Evolutionary conservation across 164 flowering plant species (phyloP), one percentile per base, ranked within the genome.

Genomic region (Annona cherimola): DNA sequence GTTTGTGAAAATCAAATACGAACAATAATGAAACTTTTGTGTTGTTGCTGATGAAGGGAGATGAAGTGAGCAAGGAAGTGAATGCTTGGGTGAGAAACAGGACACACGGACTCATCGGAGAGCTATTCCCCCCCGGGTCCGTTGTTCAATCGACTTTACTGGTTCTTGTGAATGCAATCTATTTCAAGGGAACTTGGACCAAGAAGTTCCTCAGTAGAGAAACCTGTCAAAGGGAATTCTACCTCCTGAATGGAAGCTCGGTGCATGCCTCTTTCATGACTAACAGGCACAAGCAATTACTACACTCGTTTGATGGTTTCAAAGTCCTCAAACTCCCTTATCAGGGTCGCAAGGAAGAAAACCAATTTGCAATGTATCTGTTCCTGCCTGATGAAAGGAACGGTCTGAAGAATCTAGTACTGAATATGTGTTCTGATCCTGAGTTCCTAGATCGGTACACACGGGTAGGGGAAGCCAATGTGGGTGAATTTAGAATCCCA

Each of bases 201-300:
- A 5, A 41, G 5, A 40, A 5, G 19, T 78, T 81, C 39, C 43
- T 71, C 14, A 8, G 1, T 61, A 57, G 62, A 3, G 40, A 55
- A 7, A 76, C 84, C 6, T 18, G 59, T 65, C 5, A 45, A 8
- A 11, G 61, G 4, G 75, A 76, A 45, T 81, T 84, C 45, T 63
- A 78, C 46, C 80, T 80, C 62, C 78, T 74, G 2, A 65, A 79
- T 19, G 80, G 82, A 2, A 61, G 43, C 8, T 8, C 43, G 0
- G 61, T 79, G 41, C 45, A 61, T 64, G 78, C 67, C 2, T 81
- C 85, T n/a, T 78, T 82, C 76, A 80, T 83, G 82, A 75, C 76
- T 4, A 68, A 20, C 42, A 2, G 40, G 6, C 42, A 18, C 4
- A 16, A 68, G 4, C 69, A 70, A 41, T 61, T 39, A 2, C 42